Evolutionary conservation across 2,329 filamentous ascomycete genomes (phyloP).

Genomic region (Aspergillus udagawae): DNA sequence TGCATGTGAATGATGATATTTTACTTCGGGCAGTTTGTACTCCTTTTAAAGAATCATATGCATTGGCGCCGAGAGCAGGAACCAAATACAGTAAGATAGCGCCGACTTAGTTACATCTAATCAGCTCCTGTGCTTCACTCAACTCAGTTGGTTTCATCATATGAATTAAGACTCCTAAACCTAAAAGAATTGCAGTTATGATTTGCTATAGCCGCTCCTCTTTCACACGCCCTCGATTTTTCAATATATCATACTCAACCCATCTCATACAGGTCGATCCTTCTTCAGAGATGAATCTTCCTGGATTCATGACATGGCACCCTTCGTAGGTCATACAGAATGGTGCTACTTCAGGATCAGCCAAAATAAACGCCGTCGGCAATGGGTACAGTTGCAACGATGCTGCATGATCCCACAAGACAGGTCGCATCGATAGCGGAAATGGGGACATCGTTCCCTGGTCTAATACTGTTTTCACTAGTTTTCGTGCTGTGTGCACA

Average conservation of each 20-base stretch:
- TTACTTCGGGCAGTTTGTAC: not conserved
- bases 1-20: not conserved
- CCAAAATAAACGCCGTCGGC: slow-evolving; percentile 76
- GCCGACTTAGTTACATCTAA: not conserved
- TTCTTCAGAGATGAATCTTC: slow-evolving; percentile 66
- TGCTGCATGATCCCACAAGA: slow-evolving; percentile 83
- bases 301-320: slow-evolving; percentile 93
- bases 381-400: slow-evolving; percentile 81
- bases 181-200: not conserved
- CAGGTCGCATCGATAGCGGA: slow-evolving; percentile 69
- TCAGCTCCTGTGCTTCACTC: not conserved
- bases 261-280: slow-evolving; percentile 69
- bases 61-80: not conserved
- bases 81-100: not conserved
- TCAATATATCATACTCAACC: slow-evolving; percentile 78
- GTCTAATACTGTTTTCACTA: slow-evolving; percentile 88
- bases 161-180: not conserved
- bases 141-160: not conserved
- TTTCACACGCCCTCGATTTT: slow-evolving; percentile 56
- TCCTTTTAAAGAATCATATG: not conserved
- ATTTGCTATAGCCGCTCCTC: slow-evolving; percentile 55
- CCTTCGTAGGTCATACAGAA: slow-evolving; percentile 92
- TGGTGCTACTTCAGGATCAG: slow-evolving; percentile 74
- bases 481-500: slow-evolving; percentile 59
- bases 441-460: slow-evolving; percentile 89